Evolutionary conservation across 164 flowering plant genomes (phyloP).

Genomic region (Tetracentron sinense): DNA sequence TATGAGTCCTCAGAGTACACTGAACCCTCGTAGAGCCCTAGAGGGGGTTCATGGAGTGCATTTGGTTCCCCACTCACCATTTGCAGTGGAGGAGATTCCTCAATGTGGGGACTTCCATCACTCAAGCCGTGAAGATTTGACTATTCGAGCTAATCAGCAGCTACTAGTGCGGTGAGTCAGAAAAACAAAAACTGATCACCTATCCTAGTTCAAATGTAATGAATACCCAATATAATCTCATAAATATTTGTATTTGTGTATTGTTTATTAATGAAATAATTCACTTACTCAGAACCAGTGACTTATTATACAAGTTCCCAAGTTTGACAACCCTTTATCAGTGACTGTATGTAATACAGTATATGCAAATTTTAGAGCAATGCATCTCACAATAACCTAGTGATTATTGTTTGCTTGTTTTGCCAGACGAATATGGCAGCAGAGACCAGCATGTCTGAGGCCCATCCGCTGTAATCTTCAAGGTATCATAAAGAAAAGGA

Average conservation of each 20-base stretch:
- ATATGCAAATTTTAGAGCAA: neutral
- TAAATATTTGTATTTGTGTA: neutral
- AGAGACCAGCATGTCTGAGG: slow-evolving; percentile 70
- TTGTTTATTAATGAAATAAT: neutral
- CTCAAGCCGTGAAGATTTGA: slow-evolving; percentile 22
- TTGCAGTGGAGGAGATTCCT: slow-evolving; percentile 41
- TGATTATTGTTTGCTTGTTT: slow-evolving; percentile 10
- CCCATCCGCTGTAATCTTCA: slow-evolving; percentile 49
- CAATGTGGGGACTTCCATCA: slow-evolving; percentile 32
- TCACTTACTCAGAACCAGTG: neutral
- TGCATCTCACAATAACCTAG: neutral
- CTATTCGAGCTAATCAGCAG: slow-evolving; percentile 34
- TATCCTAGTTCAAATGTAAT: neutral
- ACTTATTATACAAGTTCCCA: too few relatives aligned
- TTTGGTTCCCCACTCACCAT: slow-evolving; percentile 60
- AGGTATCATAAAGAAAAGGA: slow-evolving; percentile 51
- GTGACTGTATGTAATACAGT: too few relatives aligned
- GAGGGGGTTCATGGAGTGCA: slow-evolving; percentile 82
- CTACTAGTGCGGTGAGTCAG: slow-evolving; percentile 53
- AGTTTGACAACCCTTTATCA: neutral
- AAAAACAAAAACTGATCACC: neutral
- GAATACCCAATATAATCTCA: neutral
- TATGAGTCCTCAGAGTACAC: slow-evolving; percentile 47
- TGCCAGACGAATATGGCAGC: slow-evolving; percentile 69
- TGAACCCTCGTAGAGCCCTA: slow-evolving; percentile 35